Percentiles rank a stretch among this genome's conserved stretches.
Evolutionary conservation across 306 rosid species (phyloP).

Genomic region (Comarum palustre): DNA sequence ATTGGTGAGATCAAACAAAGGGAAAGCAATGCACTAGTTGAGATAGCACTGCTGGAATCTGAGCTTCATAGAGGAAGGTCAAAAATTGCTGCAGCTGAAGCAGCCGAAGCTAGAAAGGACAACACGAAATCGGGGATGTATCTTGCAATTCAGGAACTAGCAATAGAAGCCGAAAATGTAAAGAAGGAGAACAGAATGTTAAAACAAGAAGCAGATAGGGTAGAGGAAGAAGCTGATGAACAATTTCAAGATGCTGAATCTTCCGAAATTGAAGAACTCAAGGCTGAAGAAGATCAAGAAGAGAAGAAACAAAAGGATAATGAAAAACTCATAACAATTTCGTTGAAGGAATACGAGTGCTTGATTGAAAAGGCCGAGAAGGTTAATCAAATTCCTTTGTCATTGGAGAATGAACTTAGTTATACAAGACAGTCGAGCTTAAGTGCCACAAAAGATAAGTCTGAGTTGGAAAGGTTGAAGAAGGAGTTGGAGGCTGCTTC

Average conservation of each 20-base stretch:
- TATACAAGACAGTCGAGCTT: conserved; percentile 8
- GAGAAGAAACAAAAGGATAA: conserved; percentile 25
- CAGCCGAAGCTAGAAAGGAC: conserved; percentile 34
- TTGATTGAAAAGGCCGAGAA: conserved; percentile 27
- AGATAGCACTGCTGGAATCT: conserved; percentile 55
- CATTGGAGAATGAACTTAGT: conserved; percentile 19
- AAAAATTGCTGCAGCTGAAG: conserved; percentile 31
- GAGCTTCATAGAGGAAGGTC: conserved; percentile 47
- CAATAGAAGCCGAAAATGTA: conserved; percentile 32
- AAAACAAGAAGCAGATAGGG: conserved; percentile 21
- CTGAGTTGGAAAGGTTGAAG: conserved; percentile 51
- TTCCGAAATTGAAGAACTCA: conserved; percentile 7
- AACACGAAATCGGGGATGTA: conserved; percentile 27
- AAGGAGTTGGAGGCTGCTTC: conserved; percentile 56
- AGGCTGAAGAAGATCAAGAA: conserved; percentile 24
- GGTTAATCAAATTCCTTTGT: conserved; percentile 20
- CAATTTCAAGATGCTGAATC: background rate
- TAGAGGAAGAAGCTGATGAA: conserved; percentile 26
- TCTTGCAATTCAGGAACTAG: conserved; percentile 35
- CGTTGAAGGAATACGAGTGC: conserved; percentile 32
- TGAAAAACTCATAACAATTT: conserved; percentile 25
- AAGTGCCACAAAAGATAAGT: background rate
- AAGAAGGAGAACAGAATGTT: conserved; percentile 30
- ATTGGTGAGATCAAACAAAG: conserved; percentile 33
- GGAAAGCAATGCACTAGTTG: conserved; percentile 42